Percentiles rank a stretch among this genome's conserved stretches.
Conservation (phyloP, 371 early-diverging fungal genomes). For the Catenaria anguillulae region DNA sequence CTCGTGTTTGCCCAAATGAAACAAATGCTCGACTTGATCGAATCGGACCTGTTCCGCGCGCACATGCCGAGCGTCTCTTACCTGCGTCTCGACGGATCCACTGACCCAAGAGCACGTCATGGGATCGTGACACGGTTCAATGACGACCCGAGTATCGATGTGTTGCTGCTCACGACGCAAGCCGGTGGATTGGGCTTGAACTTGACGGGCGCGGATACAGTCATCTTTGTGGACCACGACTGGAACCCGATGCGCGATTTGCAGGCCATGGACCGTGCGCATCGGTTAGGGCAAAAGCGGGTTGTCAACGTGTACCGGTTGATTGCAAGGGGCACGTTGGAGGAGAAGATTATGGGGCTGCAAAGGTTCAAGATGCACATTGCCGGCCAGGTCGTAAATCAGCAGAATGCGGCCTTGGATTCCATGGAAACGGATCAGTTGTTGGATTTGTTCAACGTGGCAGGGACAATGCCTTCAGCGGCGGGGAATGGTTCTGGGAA, state of each 20-base stretch:
- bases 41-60: conserved; percentile 65
- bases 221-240: conserved; percentile 99
- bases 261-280: conserved; percentile 97
- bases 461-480: too few relatives aligned
- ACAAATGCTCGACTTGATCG: conserved; percentile 92
- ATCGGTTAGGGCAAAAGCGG: conserved; percentile 93
- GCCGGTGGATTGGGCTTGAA: conserved; percentile 99
- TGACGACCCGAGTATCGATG: conserved; percentile 86
- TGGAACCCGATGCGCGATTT: conserved; percentile 98
- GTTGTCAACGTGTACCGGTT: conserved; percentile 92
- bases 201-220: conserved; percentile 97
- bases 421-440: conserved; percentile 92
- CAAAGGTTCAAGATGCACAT: conserved; percentile 99
- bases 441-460: conserved; percentile 70
- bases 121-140: conserved; percentile 91
- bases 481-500: too few relatives aligned
- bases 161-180: conserved; percentile 89
- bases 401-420: conserved; percentile 80
- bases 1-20: conserved; percentile 96
- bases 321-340: conserved; percentile 78
- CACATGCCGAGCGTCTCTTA: conserved; percentile 80
- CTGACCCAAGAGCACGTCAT: conserved; percentile 68
- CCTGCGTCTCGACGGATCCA: conserved; percentile 91
- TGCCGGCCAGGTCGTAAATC: conserved; percentile 93
- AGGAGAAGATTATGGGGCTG: conserved; percentile 93